Percentiles rank a stretch among this genome's conserved stretches.
Conservation (phyloP, 129 eudicot species). For the Tanacetum coccineum region DNA sequence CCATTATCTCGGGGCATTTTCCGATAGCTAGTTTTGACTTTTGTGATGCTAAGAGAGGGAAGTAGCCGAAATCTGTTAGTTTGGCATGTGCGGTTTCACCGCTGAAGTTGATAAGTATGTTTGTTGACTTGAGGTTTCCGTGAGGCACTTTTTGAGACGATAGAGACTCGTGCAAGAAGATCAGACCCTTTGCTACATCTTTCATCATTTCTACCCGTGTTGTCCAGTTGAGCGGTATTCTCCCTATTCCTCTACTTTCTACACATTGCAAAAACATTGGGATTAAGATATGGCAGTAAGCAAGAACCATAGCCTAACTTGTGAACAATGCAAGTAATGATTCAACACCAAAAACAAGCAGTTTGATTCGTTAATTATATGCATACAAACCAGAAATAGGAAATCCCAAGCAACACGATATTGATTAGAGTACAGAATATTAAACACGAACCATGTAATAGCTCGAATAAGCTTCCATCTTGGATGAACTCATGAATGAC, state of each 20-base stretch:
- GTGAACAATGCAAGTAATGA: too few species aligned
- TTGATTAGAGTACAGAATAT: neutral
- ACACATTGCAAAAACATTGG: slow-evolving; percentile 3
- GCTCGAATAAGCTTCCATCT: slow-evolving; percentile 49
- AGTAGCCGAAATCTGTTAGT: slow-evolving; percentile 63
- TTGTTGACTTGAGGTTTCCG: slow-evolving; percentile 72
- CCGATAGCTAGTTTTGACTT: slow-evolving; percentile 37
- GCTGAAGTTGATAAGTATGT: slow-evolving; percentile 37
- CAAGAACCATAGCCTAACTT: too few species aligned
- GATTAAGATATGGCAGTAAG: neutral
- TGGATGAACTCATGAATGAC: slow-evolving; percentile 55
- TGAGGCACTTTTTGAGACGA: slow-evolving; percentile 66
- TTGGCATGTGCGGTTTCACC: slow-evolving; percentile 31
- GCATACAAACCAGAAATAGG: too few species aligned
- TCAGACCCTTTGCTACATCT: slow-evolving; percentile 59
- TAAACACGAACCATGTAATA: slow-evolving; percentile 58
- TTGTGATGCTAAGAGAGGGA: slow-evolving; percentile 42
- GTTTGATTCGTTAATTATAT: too few species aligned
- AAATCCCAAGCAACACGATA: neutral
- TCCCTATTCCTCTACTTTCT: slow-evolving; percentile 57
- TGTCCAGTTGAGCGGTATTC: slow-evolving; percentile 56
- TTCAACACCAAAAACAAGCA: too few species aligned
- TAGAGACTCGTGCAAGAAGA: slow-evolving; percentile 44
- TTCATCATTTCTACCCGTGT: slow-evolving; percentile 60
- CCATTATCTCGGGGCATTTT: slow-evolving; percentile 49